Evolutionary conservation across 495 filamentous ascomycete genomes (phyloP).

Genomic region (Elasticomyces elasticus): DNA sequence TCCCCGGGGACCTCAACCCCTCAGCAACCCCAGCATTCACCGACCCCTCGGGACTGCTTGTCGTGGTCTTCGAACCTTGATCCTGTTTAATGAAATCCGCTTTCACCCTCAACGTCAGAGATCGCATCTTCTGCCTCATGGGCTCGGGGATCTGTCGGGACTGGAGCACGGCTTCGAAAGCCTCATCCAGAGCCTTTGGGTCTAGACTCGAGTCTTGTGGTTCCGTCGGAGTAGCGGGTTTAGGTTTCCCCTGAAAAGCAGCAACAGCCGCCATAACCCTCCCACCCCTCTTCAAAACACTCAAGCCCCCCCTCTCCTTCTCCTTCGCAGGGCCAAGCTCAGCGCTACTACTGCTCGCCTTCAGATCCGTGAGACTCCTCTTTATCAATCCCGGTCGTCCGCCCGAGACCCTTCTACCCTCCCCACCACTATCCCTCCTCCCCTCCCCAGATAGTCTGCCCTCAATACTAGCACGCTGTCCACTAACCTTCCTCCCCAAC

Average conservation of each 20-base stretch:
- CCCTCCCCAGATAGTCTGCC: constrained; percentile 29
- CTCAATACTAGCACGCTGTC: constrained; percentile 10
- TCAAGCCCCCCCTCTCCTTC: too few species aligned
- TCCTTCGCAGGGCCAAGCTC: constrained; percentile 13
- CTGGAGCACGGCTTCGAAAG: constrained; percentile 64
- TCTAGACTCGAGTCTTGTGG: constrained; percentile 25
- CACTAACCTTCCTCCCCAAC: constrained; percentile 13
- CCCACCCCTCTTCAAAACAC: constrained; percentile 27
- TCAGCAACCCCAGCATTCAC: neutral
- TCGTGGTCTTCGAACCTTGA: constrained; percentile 40
- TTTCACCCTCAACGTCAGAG: constrained; percentile 78
- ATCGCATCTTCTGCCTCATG: constrained; percentile 87
- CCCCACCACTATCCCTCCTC: constrained; percentile 26
- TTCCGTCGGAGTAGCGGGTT: constrained; percentile 11
- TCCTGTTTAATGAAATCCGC: constrained; percentile 88
- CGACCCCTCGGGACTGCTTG: constrained; percentile 35
- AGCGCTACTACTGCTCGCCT: constrained; percentile 17
- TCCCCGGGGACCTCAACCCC: neutral
- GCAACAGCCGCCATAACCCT: constrained; percentile 60
- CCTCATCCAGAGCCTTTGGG: constrained; percentile 38
- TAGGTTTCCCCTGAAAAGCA: constrained; percentile 43
- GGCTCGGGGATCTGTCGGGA: constrained; percentile 85
- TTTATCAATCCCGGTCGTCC: neutral
- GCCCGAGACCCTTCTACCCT: neutral
- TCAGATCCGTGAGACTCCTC: constrained; percentile 6